These are phyloP conservation scores for Piper longum DNA, from an alignment of 164 flowering plant genomes.

Conservation along the genomic window DNA sequence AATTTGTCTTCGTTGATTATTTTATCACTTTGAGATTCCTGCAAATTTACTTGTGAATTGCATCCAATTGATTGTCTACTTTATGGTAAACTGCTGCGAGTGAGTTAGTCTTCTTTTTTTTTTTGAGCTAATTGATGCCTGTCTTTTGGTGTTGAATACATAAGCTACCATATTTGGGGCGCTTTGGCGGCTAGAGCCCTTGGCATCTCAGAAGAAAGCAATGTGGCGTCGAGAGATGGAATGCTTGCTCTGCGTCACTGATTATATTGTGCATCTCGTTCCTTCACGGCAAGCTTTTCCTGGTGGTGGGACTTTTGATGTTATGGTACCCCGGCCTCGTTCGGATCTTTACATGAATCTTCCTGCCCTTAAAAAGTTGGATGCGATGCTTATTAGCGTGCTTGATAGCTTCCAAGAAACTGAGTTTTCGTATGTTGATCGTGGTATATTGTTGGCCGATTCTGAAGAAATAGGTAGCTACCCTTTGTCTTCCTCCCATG, in stretches of 20 bases:
- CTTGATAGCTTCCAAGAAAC: constrained; percentile 46
- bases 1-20: too few relatives aligned
- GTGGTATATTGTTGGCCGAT: constrained; percentile 31
- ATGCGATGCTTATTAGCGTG: constrained; percentile 50
- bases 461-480: constrained; percentile 15
- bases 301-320: constrained; percentile 60
- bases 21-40: too few relatives aligned
- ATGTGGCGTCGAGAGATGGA: constrained; percentile 82
- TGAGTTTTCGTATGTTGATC: constrained; percentile 57
- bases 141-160: background rate
- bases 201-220: constrained; percentile 43
- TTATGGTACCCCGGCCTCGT: constrained; percentile 63
- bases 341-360: constrained; percentile 53
- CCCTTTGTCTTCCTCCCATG: constrained; percentile 14
- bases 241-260: constrained; percentile 63
- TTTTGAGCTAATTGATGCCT: too few relatives aligned
- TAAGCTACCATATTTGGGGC: constrained; percentile 75
- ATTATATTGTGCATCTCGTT: constrained; percentile 61
- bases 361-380: constrained; percentile 73
- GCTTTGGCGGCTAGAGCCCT: constrained; percentile 70
- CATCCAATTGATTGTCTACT: too few relatives aligned
- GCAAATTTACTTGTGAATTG: too few relatives aligned
- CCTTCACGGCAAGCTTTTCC: constrained; percentile 63
- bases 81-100: too few relatives aligned
- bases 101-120: too few relatives aligned